Percentiles rank a stretch among this genome's conserved stretches.
Evolutionary conservation across 1,284 basidiomycete species (phyloP).

Genomic region (Cystobasidiaceae sp.): DNA sequence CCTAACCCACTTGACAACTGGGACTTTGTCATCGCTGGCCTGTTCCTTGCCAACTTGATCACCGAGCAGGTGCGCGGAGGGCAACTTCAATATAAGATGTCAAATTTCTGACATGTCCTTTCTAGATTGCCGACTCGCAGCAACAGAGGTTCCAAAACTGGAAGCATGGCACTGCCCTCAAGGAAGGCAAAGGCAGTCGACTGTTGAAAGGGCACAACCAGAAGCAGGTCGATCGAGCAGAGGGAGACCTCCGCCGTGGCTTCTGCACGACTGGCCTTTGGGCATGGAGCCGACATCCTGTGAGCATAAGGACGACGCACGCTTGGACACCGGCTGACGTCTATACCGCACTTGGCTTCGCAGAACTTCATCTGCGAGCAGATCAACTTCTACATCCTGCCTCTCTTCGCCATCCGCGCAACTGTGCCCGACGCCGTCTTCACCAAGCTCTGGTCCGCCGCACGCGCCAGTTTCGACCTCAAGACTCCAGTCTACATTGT

Average conservation of each 20-base stretch:
- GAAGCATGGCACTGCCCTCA: conserved; percentile 55
- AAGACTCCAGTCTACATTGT: background rate
- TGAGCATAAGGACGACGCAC: conserved; percentile 2
- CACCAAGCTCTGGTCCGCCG: conserved; percentile 2
- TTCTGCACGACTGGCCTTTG: conserved; percentile 80
- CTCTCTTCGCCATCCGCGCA: conserved; percentile 35
- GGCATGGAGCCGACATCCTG: conserved; percentile 77
- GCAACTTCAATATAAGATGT: background rate
- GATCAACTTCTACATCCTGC: conserved; percentile 40
- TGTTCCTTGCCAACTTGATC: conserved; percentile 59
- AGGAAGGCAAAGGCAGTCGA: conserved; percentile 29
- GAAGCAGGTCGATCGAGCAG: conserved; percentile 56
- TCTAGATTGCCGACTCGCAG: conserved; percentile 70
- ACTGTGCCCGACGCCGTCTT: conserved; percentile 31
- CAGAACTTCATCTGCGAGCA: conserved; percentile 44
- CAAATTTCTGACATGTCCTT: background rate
- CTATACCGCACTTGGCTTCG: too few species aligned
- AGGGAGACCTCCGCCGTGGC: conserved; percentile 67
- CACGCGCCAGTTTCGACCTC: conserved; percentile 3
- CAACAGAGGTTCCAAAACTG: conserved; percentile 75
- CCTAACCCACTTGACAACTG: conserved; percentile 53
- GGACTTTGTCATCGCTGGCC: conserved; percentile 61
- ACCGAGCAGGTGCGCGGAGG: conserved; percentile 57
- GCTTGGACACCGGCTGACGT: background rate
- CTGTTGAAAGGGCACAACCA: conserved; percentile 43